These are phyloP conservation scores for Neophaeococcomyces aloes DNA, from an alignment of 2,329 filamentous ascomycete species.

Conservation along the genomic window DNA sequence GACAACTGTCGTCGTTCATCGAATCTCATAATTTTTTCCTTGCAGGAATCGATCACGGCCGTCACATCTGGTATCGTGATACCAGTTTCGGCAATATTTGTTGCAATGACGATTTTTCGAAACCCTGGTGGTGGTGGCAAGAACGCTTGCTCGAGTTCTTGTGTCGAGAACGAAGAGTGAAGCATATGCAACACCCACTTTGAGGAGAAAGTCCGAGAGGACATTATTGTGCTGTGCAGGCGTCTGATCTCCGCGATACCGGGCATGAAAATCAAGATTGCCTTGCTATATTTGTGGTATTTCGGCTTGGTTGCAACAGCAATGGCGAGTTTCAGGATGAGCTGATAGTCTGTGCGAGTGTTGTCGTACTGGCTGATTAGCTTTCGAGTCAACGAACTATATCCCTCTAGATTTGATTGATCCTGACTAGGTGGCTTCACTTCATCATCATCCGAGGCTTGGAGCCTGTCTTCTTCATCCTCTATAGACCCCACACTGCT, in stretches of 20 bases:
- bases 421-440: slow-evolving; percentile 17
- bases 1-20: slow-evolving; percentile 89
- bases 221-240: slow-evolving; percentile 72
- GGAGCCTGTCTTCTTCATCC: slow-evolving; percentile 28
- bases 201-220: slow-evolving; percentile 62
- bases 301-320: slow-evolving; percentile 60
- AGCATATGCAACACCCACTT: slow-evolving; percentile 81
- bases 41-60: slow-evolving; percentile 91
- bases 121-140: slow-evolving; percentile 68
- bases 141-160: slow-evolving; percentile 93
- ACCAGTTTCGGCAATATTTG: slow-evolving; percentile 96
- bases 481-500: slow-evolving; percentile 30
- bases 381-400: slow-evolving; percentile 64
- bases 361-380: slow-evolving; percentile 73
- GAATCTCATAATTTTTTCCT: slow-evolving; percentile 67
- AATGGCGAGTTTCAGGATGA: slow-evolving; percentile 69
- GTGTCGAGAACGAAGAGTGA: slow-evolving; percentile 88
- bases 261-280: slow-evolving; percentile 87
- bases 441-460: slow-evolving; percentile 39
- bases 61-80: slow-evolving; percentile 98
- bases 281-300: slow-evolving; percentile 67
- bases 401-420: slow-evolving; percentile 34
- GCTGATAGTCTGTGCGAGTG: slow-evolving; percentile 79
- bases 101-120: slow-evolving; percentile 90
- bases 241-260: slow-evolving; percentile 87